Conservation (phyloP, 352 stramenopile genomes). For the Phytopythium montanum region DNA sequence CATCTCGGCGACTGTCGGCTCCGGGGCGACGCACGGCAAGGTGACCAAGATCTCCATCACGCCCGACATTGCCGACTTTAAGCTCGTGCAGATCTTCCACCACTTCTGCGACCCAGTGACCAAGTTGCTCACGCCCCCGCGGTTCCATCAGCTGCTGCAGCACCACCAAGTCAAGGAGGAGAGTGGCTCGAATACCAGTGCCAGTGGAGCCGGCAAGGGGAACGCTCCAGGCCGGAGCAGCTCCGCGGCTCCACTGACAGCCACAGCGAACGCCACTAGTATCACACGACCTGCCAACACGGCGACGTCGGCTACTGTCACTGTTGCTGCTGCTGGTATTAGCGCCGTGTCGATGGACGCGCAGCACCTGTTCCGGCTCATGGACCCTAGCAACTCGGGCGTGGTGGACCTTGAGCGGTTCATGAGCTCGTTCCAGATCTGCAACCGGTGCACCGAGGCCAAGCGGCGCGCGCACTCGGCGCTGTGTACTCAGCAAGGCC, state of each 20-base stretch:
- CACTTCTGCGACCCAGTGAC: constrained; percentile 63
- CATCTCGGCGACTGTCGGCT: constrained; percentile 1
- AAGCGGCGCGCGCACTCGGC: constrained; percentile 66
- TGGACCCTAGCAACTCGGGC: constrained; percentile 43
- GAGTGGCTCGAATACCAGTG: constrained; percentile 2
- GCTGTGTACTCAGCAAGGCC: constrained; percentile 46
- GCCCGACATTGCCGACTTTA: constrained; percentile 79
- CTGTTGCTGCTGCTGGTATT: constrained; percentile 1
- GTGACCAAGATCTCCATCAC: constrained; percentile 56
- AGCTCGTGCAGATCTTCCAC: constrained; percentile 86
- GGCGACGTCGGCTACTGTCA: constrained; percentile 9
- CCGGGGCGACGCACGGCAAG: constrained; percentile 16
- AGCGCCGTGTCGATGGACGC: constrained; percentile 30
- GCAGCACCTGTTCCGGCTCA: constrained; percentile 48
- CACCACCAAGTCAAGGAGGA: constrained; percentile 66
- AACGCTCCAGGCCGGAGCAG: neutral
- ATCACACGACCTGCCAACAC: neutral
- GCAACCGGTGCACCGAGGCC: constrained; percentile 77
- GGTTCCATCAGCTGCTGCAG: constrained; percentile 63
- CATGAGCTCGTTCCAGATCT: constrained; percentile 86
- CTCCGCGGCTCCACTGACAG: neutral
- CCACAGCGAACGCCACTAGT: constrained; percentile 7
- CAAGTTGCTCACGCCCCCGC: constrained; percentile 43
- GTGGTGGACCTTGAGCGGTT: constrained; percentile 66
- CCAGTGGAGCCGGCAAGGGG: neutral